These are phyloP conservation scores for Penicillium sp. DNA, from an alignment of 2,329 filamentous ascomycete genomes.

Conservation along the genomic window DNA sequence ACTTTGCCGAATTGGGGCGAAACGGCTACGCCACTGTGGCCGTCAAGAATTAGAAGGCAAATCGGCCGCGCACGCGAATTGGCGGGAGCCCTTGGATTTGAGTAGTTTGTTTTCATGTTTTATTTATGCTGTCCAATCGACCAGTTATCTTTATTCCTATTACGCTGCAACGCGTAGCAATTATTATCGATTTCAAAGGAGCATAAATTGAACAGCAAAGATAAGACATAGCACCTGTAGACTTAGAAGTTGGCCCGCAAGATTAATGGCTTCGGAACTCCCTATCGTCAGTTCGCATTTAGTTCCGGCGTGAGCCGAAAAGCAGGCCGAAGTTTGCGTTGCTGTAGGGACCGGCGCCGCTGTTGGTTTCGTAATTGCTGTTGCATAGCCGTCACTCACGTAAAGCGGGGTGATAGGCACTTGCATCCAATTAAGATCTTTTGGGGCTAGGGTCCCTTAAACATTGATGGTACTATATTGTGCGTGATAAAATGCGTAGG, in stretches of 20 bases:
- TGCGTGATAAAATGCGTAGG: slow-evolving; percentile 3
- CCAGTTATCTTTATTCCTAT: no score
- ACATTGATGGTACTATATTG: background rate
- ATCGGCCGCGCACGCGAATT: no score
- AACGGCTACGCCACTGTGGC: no score
- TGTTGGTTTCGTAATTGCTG: background rate
- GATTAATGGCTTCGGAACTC: background rate
- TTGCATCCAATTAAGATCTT: slow-evolving; percentile 3
- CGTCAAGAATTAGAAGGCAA: no score
- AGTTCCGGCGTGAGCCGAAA: background rate
- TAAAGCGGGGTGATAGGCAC: background rate
- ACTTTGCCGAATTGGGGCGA: no score
- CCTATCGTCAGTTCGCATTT: background rate
- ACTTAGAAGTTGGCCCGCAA: background rate
- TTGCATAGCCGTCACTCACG: background rate
- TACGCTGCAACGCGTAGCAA: background rate
- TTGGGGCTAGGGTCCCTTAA: background rate
- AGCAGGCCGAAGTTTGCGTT: background rate
- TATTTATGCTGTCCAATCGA: no score
- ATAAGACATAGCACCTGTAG: background rate
- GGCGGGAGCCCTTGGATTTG: no score
- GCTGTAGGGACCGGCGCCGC: background rate
- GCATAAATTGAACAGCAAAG: background rate
- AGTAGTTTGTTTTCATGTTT: no score
- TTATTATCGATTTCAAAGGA: background rate